Evolutionary conservation across 148 eudicot species (phyloP).

Genomic region (Amaranthus palmeri): DNA sequence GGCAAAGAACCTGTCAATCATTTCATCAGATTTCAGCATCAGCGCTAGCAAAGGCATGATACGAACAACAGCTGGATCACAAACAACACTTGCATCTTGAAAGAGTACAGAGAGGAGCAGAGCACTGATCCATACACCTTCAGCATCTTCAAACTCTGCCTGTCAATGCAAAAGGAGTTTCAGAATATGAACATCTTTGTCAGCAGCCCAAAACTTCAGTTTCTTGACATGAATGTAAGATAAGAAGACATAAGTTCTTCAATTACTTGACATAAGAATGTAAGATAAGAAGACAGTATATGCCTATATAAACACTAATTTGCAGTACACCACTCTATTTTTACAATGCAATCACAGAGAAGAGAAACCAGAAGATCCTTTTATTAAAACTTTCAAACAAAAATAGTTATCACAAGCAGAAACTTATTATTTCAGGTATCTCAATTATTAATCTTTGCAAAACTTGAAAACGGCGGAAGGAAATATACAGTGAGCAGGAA

Average conservation of each 20-base stretch:
- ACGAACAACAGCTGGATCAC: conserved; percentile 43
- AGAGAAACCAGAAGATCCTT: neutral
- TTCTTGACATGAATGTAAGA: neutral
- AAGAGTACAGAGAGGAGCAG: conserved; percentile 62
- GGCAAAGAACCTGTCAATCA: conserved; percentile 61
- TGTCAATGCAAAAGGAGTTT: conserved; percentile 28
- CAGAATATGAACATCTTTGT: conserved; percentile 1
- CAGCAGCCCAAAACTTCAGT: neutral
- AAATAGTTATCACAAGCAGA: neutral
- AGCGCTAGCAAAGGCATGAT: conserved; percentile 54
- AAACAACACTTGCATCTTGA: conserved; percentile 59
- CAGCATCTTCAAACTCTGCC: conserved; percentile 61
- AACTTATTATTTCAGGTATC: neutral
- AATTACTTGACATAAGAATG: conserved; percentile 4
- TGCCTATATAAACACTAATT: neutral
- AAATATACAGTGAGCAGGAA: neutral
- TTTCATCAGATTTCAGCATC: conserved; percentile 65
- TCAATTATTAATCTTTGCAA: neutral
- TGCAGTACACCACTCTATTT: neutral
- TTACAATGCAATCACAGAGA: neutral
- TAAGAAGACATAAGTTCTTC: neutral
- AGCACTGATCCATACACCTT: conserved; percentile 77
- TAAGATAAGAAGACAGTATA: neutral
- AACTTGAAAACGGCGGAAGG: neutral
- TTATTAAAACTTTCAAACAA: neutral